Base-by-base conservation (phyloP, 345 rosid species). In the Gossypium arboreum region DNA sequence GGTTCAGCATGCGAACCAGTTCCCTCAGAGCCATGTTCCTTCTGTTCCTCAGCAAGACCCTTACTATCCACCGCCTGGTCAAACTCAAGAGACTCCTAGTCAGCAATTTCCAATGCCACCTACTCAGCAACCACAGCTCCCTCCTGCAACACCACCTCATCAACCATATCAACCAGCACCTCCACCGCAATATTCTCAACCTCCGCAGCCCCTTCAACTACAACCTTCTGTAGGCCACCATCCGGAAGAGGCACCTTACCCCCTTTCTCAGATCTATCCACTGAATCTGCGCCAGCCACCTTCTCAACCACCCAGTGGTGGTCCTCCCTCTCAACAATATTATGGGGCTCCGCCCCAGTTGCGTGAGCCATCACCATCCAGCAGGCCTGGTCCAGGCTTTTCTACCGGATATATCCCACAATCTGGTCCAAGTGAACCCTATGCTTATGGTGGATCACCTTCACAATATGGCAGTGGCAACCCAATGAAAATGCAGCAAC, bases 21-120 rank as follows among this genome's bases (percentile, higher is more conserved):
- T 92, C 22, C 78, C 88, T 7, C 86, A 76, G 41, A 67, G 68
- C 75, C 89, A 84, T 70, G 79, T 75, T 75, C 81, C 88, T 71
- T 60, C 87, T 25, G 72, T 83, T 43, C 87, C 94, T 62, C 94
- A 87, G 55, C 91, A 77, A 44, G 96, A 94, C 20, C 78, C 89
- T 61, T 94, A 89, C 81, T 85, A 81, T 78, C 77, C 86, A 43
- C 85, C 88, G 0, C 88, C 88, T 20, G 81, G 80, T 66, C 98
- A 89, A 76, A 62, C 85, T 71, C 92, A 85, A 73, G 93, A 89
- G 73, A 82, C 80, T n/a, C 78, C 90, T 50, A 86, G 81, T 76
- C 94, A 84, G 52, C 97, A 88, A 74, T 92, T 84, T 80, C 93
- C 83, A 74, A 71, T 77, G 61, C 86, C 92, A 60, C 79, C 89